These are phyloP conservation scores for Asterochloris sp. DNA, from an alignment of 139 green algal species.

Conservation along the genomic window DNA sequence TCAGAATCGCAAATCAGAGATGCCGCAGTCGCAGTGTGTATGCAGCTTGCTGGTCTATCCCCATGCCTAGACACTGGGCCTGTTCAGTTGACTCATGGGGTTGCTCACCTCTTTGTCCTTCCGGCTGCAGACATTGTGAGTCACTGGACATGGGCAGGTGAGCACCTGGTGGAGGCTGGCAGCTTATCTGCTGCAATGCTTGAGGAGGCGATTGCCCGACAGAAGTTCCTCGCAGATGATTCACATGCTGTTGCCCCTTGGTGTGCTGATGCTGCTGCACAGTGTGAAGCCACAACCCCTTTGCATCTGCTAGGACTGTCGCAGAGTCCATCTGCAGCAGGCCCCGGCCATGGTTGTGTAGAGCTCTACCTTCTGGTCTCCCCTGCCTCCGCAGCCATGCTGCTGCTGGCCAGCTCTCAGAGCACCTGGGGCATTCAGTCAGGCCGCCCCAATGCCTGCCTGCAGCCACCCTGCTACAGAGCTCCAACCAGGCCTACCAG, in stretches of 20 bases:
- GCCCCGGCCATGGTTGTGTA: too few species aligned
- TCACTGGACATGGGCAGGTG: conserved; percentile 21
- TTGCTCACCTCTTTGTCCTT: background rate
- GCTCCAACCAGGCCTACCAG: conserved; percentile 51
- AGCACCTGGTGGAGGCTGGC: background rate
- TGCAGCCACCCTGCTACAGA: conserved; percentile 59
- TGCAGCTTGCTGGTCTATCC: background rate
- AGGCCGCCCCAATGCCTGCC: conserved; percentile 38
- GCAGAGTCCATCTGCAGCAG: too few species aligned
- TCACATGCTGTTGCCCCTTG: too few species aligned
- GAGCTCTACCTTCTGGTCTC: background rate
- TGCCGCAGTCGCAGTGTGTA: background rate
- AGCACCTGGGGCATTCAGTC: background rate
- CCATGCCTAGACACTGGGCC: background rate
- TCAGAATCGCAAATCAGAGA: background rate
- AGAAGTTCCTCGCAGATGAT: too few species aligned
- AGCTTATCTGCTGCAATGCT: too few species aligned
- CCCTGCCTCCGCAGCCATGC: background rate
- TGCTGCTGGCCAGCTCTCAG: background rate
- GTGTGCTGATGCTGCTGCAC: too few species aligned
- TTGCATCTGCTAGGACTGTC: too few species aligned
- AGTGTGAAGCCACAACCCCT: too few species aligned
- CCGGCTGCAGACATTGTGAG: conserved; percentile 22
- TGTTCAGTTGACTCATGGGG: background rate
- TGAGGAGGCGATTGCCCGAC: too few species aligned